Evolutionary conservation across 2,329 filamentous ascomycete species (phyloP).

Genomic region (Fusarium citri): DNA sequence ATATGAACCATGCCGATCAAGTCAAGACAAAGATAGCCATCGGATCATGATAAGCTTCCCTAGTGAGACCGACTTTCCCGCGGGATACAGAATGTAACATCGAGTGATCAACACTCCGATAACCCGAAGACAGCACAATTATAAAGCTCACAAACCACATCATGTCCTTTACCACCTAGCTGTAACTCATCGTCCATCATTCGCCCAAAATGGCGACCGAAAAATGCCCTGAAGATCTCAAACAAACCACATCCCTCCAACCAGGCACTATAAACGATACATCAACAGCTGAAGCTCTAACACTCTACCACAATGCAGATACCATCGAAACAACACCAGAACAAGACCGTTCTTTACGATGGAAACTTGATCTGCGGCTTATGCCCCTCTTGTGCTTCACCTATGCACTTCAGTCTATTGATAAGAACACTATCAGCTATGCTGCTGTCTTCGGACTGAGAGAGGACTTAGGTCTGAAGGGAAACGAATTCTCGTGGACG

Average conservation of each 20-base stretch:
- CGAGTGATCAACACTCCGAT: background rate
- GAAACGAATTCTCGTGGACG: conserved; percentile 8
- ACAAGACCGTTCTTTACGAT: background rate
- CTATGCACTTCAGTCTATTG: background rate
- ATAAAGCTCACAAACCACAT: too few species aligned
- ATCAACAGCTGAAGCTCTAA: background rate
- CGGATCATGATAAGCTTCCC: background rate
- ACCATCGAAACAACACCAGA: background rate
- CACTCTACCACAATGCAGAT: background rate
- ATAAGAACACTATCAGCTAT: conserved; percentile 17
- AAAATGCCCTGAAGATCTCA: background rate
- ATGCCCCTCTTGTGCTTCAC: conserved; percentile 1
- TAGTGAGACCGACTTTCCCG: background rate
- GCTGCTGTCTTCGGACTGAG: conserved; percentile 1
- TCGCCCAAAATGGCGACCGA: conserved; percentile 1
- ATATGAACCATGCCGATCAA: background rate
- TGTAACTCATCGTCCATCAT: too few species aligned
- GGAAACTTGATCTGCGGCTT: conserved; percentile 1
- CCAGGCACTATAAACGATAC: conserved; percentile 5
- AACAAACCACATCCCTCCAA: background rate
- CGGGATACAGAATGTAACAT: background rate
- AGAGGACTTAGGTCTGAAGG: background rate
- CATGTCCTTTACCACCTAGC: too few species aligned
- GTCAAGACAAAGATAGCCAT: background rate
- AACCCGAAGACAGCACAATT: background rate